Conservation (phyloP, 208 protist genomes). For the Balamuthia mandrillaris region DNA sequence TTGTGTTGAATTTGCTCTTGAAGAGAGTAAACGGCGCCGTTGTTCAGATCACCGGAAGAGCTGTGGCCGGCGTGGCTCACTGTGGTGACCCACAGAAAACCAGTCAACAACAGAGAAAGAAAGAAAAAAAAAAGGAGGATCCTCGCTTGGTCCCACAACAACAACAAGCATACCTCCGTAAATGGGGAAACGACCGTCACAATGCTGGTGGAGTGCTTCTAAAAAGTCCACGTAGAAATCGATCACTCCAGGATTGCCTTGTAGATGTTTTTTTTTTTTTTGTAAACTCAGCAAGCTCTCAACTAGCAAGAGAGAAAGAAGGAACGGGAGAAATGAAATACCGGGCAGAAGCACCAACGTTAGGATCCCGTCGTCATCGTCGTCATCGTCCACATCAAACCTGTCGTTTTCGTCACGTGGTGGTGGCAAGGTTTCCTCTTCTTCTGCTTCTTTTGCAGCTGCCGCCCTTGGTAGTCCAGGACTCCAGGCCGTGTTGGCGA, state of each 20-base stretch:
- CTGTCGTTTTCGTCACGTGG: too few relatives aligned
- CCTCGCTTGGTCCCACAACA: not conserved
- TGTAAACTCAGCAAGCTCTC: not conserved
- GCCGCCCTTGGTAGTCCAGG: too few relatives aligned
- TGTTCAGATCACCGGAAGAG: not conserved
- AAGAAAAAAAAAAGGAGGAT: not conserved
- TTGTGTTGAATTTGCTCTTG: constrained; percentile 22
- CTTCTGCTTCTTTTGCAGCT: too few relatives aligned
- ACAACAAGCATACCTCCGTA: not conserved
- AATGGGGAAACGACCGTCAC: not conserved
- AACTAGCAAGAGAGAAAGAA: too few relatives aligned
- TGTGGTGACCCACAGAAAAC: not conserved
- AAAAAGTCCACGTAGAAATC: constrained; percentile 25
- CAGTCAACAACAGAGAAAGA: not conserved
- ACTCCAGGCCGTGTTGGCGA: too few relatives aligned
- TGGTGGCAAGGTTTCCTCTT: too few relatives aligned
- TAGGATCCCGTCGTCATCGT: too few relatives aligned
- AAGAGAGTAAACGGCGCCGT: not conserved
- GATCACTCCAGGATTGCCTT: constrained; percentile 15
- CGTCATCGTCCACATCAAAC: too few relatives aligned
- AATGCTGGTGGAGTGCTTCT: not conserved
- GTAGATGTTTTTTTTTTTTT: not conserved
- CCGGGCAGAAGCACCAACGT: too few relatives aligned
- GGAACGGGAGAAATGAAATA: too few relatives aligned
- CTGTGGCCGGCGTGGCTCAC: not conserved